Base-by-base conservation (phyloP, 768 basidiomycete genomes). In the Ramaria sp. region DNA sequence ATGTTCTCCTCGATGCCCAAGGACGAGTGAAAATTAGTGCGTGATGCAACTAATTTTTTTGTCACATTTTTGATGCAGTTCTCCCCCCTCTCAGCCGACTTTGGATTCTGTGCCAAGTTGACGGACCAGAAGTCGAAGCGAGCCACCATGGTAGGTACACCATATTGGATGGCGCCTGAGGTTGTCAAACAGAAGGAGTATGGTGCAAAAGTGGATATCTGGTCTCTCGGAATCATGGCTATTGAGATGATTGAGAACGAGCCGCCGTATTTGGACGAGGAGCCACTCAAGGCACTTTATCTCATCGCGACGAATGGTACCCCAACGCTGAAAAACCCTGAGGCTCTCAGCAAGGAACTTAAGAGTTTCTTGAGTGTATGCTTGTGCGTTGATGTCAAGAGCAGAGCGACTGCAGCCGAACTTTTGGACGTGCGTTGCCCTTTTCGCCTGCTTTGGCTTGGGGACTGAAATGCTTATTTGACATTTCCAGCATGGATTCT, bases 181-280 rank as follows among this genome's bases (percentile, higher is more conserved):
- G 91, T 96, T 53, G 92, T 96, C 64, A 94, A 92, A 72, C 89
- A 93, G 69, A 94, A 95, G 71, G 91, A 93, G 70, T 96, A 96
- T 65, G 92, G 93, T 47, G 90, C 91, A 24, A 95, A 95, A 70
- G 93, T 95, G 20, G 93, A 95, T 64, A 91, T 96, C 51, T 96
- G 93, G 93, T 92, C 90, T 12, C 79, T 96, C 9, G 93, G 93
- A 4, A 96, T 97, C 71, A 94, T 96, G 92, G 92, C 92, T 4
- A 97, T 97, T 59, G 91, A 97, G 77, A 97, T 97, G 94, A 94
- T 97, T 61, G 93, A 97, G 70, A 93, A 91, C 65, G 93, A 96
- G 70, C 93, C 93, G 1, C 93, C 93, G 6, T 95, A 96, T 68
- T 75, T 97, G 41, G 91, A 95, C 62, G 93, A 97, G 67, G 93